Evolutionary conservation across 208 protist species (phyloP), one percentile per base, ranked within the genome.

Genomic region (Leptomonas pyrrhocoris): DNA sequence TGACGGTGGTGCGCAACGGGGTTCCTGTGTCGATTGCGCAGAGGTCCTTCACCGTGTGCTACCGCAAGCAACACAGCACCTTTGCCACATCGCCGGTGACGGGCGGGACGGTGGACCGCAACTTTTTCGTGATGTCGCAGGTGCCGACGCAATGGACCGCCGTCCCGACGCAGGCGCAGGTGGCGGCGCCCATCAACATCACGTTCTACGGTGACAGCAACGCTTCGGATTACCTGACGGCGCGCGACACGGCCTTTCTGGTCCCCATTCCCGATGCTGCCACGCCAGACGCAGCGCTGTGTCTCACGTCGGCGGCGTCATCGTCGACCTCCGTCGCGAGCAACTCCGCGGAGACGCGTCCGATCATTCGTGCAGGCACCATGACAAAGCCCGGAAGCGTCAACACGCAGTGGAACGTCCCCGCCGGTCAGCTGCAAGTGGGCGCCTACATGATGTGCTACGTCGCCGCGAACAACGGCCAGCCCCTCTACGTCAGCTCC

Each of bases 381-480:
- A 68, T 84, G 73, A 55, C 69, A 13, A 67, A 78, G 34, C 62
- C 56, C 54, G 80, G 68, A 63, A 67, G 57, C 21, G 54, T 74
- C 49, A 86, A 88, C 70, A 89, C 86, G 13, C 50, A 80, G 53
- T 97, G 93, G 93, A 58, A 27, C 43, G 90, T 97, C 55, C 55
- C 92, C 1, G 50, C 80, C 18, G 50, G 50, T 25, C 48, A 40
- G 43, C 70, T 86, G 2, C 3, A 62, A 18, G 34, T 76, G 8
- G 86, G 86, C 36, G 79, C 36, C 40, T 97, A 92, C 75, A 73
- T 87, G 42, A 85, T 95, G 3, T 97, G 93, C 73, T 97, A 97
- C 78, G 79, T 57, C 13, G 73, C 85, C 2, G 55, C 45, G 11
- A 65, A 48, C 1, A 94, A 93, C 68, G 85, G 88, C 25, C 25